Percentiles rank a stretch among this genome's conserved stretches.
Conservation (phyloP, 2,329 filamentous ascomycete genomes). For the Periconia digitata region DNA sequence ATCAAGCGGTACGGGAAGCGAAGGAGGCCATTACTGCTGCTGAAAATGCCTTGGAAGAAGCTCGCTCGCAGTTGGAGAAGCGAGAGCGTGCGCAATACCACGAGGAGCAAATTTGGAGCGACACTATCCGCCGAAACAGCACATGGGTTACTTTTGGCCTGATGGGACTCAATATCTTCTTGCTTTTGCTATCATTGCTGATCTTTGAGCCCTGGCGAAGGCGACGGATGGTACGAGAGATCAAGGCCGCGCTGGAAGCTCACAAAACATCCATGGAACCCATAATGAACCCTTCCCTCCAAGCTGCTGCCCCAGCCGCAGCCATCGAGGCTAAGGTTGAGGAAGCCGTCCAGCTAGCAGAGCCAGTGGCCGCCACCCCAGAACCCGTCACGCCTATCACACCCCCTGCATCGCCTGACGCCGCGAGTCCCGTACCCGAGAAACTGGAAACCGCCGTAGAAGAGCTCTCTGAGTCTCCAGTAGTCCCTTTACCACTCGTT, state of each 20-base stretch:
- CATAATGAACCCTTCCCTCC: background rate
- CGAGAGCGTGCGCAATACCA: constrained; percentile 91
- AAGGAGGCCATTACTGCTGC: constrained; percentile 72
- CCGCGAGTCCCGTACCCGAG: constrained; percentile 9
- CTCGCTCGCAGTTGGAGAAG: constrained; percentile 73
- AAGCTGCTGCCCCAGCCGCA: constrained; percentile 4
- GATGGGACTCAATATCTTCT: constrained; percentile 92
- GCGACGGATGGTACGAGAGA: constrained; percentile 75
- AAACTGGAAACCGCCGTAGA: constrained; percentile 8
- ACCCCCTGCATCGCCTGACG: background rate
- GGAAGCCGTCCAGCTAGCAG: constrained; percentile 13
- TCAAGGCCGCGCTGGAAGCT: constrained; percentile 46
- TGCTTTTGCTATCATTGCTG: constrained; percentile 84
- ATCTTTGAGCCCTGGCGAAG: constrained; percentile 92
- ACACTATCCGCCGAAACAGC: constrained; percentile 92
- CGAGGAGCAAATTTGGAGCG: constrained; percentile 99
- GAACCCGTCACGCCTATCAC: constrained; percentile 2
- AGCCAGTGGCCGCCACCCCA: background rate
- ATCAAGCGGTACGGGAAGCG: constrained; percentile 75
- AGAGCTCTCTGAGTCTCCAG: constrained; percentile 9
- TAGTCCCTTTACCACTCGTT: constrained; percentile 1
- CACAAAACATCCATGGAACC: constrained; percentile 26
- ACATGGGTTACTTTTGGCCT: constrained; percentile 98
- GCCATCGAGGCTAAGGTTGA: constrained; percentile 13
- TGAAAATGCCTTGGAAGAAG: constrained; percentile 78